Conservation (phyloP, 2,329 filamentous ascomycete genomes). For the Dryadomyces quercus-mongolicae region DNA sequence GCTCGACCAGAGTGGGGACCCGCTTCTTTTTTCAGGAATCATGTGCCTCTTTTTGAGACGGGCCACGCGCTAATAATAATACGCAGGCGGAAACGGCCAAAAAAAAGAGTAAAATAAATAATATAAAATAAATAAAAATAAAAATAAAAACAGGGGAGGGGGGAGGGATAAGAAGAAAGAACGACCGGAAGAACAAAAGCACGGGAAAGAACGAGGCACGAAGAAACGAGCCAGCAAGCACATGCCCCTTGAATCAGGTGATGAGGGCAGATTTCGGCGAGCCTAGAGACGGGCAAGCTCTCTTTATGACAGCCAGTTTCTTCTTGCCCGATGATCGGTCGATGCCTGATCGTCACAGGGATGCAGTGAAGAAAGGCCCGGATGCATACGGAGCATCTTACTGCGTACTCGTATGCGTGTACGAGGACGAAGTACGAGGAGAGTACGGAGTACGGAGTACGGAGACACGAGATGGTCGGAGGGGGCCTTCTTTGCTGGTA, state of each 20-base stretch:
- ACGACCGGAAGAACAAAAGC: neutral
- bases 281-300: neutral
- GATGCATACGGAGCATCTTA: too few relatives aligned
- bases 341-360: neutral
- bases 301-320: too few relatives aligned
- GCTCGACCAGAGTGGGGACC: slow-evolving; percentile 14
- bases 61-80: slow-evolving; percentile 23
- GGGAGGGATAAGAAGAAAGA: neutral
- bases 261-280: neutral
- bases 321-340: neutral
- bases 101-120: neutral
- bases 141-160: too few relatives aligned
- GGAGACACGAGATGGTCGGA: neutral
- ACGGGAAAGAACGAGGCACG: neutral
- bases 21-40: slow-evolving; percentile 19
- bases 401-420: too few relatives aligned
- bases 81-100: slow-evolving; percentile 19
- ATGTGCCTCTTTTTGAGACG: slow-evolving; percentile 34
- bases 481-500: neutral
- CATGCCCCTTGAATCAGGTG: neutral
- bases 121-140: too few relatives aligned
- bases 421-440: neutral
- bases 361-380: neutral
- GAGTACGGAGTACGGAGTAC: too few relatives aligned
- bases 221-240: neutral